Percentiles rank a stretch among this genome's conserved stretches.
Conservation (phyloP, 176 grass and related monocot genomes). For the Oryza officinalis region DNA sequence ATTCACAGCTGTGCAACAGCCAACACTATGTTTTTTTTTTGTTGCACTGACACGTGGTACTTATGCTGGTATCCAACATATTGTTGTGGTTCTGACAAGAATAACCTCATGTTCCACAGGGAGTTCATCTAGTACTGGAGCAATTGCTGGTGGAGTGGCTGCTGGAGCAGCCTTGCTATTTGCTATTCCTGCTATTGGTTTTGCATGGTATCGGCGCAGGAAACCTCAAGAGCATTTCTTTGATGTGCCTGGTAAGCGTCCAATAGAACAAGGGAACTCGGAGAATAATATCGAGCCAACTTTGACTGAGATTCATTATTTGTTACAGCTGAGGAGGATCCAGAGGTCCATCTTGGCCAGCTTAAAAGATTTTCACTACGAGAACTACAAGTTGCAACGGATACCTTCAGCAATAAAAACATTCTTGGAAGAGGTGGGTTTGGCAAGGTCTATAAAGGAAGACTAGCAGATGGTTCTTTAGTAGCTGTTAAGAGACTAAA, state of each 20-base stretch:
- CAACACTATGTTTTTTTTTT: not conserved
- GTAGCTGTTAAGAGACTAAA: slow-evolving; percentile 88
- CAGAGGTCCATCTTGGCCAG: slow-evolving; percentile 85
- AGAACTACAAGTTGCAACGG: slow-evolving; percentile 81
- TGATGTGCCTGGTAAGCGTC: slow-evolving; percentile 73
- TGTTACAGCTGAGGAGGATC: slow-evolving; percentile 81
- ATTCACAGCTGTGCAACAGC: not conserved
- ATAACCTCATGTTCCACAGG: slow-evolving; percentile 45
- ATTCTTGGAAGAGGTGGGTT: slow-evolving; percentile 89
- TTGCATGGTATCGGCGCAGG: slow-evolving; percentile 74
- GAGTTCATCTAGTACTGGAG: slow-evolving; percentile 86
- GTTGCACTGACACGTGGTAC: not conserved
- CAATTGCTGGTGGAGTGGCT: slow-evolving; percentile 87
- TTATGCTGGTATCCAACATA: not conserved
- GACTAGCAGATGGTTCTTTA: slow-evolving; percentile 74
- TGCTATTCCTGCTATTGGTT: slow-evolving; percentile 78
- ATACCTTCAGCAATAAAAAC: slow-evolving; percentile 81
- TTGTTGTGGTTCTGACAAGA: slow-evolving; percentile 16
- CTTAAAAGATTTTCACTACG: slow-evolving; percentile 81
- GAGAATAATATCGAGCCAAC: slow-evolving; percentile 14
- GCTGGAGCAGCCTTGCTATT: slow-evolving; percentile 87
- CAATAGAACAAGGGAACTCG: slow-evolving; percentile 11
- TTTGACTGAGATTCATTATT: slow-evolving; percentile 34
- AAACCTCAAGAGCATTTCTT: slow-evolving; percentile 92
- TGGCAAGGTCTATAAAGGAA: slow-evolving; percentile 91